Conservation (phyloP, 495 filamentous ascomycete genomes). For the Corynascus novoguineensis region DNA sequence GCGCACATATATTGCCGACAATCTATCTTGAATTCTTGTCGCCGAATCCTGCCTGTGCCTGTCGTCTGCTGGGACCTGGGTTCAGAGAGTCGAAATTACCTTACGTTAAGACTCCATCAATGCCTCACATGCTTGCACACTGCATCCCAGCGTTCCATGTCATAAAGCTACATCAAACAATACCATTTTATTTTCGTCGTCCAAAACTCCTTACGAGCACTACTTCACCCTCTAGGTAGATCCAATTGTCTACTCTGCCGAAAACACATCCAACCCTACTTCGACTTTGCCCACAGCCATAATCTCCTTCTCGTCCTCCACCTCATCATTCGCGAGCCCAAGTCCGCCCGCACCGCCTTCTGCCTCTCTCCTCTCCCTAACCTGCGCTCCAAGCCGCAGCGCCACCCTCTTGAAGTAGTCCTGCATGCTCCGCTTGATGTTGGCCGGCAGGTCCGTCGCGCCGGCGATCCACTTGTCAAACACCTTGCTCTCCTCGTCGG, state of each 20-base stretch:
- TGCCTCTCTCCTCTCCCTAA: slow-evolving; percentile 80
- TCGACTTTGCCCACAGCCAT: slow-evolving; percentile 94
- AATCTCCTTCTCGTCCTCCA: slow-evolving; percentile 89
- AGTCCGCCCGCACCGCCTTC: slow-evolving; percentile 83
- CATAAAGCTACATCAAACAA: too few relatives aligned
- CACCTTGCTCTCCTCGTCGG: slow-evolving; percentile 74
- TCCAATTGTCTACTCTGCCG: background rate
- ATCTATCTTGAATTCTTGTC: too few relatives aligned
- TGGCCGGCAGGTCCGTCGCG: slow-evolving; percentile 54
- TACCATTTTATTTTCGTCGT: too few relatives aligned
- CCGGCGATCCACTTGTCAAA: slow-evolving; percentile 82
- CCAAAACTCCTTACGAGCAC: slow-evolving; percentile 9
- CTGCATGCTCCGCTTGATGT: slow-evolving; percentile 80
- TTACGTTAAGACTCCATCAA: too few relatives aligned
- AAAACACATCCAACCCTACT: slow-evolving; percentile 62
- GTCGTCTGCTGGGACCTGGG: too few relatives aligned
- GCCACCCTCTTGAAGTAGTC: slow-evolving; percentile 97
- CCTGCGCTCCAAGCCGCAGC: slow-evolving; percentile 72
- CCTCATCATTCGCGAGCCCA: slow-evolving; percentile 79
- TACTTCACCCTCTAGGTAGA: background rate
- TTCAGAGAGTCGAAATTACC: too few relatives aligned
- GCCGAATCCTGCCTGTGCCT: too few relatives aligned
- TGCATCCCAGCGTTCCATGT: too few relatives aligned
- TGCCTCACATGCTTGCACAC: too few relatives aligned
- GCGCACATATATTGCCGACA: too few relatives aligned